phyloP scores from a whole-genome alignment of 371 early-diverging fungal genomes.

The Saksenaea oblongispora region DNA sequence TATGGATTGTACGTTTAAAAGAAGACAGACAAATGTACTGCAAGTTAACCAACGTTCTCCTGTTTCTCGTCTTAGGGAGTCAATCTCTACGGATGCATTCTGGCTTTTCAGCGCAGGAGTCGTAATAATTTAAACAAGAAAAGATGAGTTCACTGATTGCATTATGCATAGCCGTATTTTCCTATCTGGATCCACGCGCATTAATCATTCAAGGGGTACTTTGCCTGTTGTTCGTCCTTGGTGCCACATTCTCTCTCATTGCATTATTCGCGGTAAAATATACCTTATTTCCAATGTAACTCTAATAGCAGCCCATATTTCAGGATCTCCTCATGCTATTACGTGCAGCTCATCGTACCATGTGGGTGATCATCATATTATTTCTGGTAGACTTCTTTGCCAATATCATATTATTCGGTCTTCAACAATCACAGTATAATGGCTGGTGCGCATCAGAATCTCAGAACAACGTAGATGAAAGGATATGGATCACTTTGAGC shows the following conservation, averaged over 20 bases:
- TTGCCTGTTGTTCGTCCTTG: constrained; percentile 32
- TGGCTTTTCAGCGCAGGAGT: constrained; percentile 25
- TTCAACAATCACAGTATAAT: constrained; percentile 26
- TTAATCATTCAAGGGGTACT: constrained; percentile 32
- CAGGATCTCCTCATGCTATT: constrained; percentile 19
- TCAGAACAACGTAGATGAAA: constrained; percentile 8
- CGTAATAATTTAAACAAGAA: constrained; percentile 16
- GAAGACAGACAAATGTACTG: not conserved
- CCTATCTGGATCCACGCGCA: constrained; percentile 27
- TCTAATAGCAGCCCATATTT: not conserved
- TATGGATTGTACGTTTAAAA: not conserved
- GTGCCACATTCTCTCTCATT: constrained; percentile 30
- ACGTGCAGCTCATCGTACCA: constrained; percentile 15
- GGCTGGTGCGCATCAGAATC: constrained; percentile 33
- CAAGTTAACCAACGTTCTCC: not conserved
- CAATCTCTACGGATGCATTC: constrained; percentile 19
- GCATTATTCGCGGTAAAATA: constrained; percentile 27
- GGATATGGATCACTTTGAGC: constrained; percentile 2
- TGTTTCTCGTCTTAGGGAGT: constrained; percentile 15
- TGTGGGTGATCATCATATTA: constrained; percentile 21
- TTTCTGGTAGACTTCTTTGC: constrained; percentile 28
- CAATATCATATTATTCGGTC: constrained; percentile 25
- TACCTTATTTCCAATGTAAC: not conserved
- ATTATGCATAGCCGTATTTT: constrained; percentile 32
- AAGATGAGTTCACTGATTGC: not conserved